A percentile compares a stretch with the other conserved stretches of the same genome.
Evolutionary conservation across 257 asterid genomes (phyloP).

Genomic region (Mitragyna speciosa): DNA sequence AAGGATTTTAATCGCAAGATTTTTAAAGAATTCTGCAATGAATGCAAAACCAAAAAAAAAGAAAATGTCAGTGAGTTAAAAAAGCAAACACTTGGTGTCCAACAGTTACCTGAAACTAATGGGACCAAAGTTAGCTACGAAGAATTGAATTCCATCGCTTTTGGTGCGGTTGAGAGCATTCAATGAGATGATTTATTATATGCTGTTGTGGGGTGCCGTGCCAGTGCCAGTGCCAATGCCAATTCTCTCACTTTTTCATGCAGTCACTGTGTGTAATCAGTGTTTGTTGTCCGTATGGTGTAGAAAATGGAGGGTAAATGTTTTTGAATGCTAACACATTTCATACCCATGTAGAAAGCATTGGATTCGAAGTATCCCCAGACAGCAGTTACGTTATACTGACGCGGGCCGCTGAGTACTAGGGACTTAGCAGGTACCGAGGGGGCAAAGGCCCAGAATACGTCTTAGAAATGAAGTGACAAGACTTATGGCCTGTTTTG

Average conservation of each 20-base stretch:
- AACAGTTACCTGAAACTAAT: constrained; percentile 22
- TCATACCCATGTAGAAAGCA: not conserved
- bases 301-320: too few relatives aligned
- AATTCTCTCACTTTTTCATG: not conserved
- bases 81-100: constrained; percentile 19
- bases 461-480: not conserved
- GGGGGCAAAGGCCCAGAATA: not conserved
- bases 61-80: not conserved
- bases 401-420: not conserved
- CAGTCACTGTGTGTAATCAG: constrained; percentile 8
- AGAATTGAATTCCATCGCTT: constrained; percentile 37
- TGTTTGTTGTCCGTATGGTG: too few relatives aligned
- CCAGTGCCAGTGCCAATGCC: too few relatives aligned
- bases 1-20: not conserved
- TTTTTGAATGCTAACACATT: too few relatives aligned
- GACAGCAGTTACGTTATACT: not conserved
- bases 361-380: constrained; percentile 5
- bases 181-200: constrained; percentile 34
- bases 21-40: constrained; percentile 1
- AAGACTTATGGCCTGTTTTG: not conserved
- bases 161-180: constrained; percentile 50
- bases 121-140: constrained; percentile 38
- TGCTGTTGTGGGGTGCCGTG: constrained; percentile 3
- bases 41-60: not conserved
- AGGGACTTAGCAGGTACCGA: not conserved